Base-by-base conservation (phyloP, 1,284 basidiomycete genomes). In the Hemileia vastatrix region DNA sequence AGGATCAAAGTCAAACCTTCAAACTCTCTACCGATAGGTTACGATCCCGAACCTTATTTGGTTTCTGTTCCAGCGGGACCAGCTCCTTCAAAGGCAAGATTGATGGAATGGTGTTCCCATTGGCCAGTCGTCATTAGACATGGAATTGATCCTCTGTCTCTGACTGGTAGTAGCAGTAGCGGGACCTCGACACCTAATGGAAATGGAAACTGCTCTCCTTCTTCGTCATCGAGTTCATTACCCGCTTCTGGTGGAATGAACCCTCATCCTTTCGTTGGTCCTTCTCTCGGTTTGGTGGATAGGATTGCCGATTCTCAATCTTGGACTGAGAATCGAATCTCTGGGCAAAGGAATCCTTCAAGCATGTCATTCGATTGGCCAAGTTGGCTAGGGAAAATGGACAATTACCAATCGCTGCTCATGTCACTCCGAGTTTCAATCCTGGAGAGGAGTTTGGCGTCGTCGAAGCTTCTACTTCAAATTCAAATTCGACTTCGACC, bases 61-160 rank as follows among this genome's bases (percentile, higher is more conserved):
- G 72, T 82, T 1, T 69, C 78, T 1, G 87, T 95, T 0, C 92
- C 94, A 0, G 77, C 79, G 21, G 80, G 81, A 6, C 80, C 85
- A 4, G 91, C 91, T 0, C 79, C n/a, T n/a, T n/a, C n/a, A n/a
- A n/a, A n/a, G n/a, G n/a, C n/a, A n/a, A n/a, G n/a, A n/a, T n/a
- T n/a, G n/a, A n/a, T n/a, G n/a, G n/a, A n/a, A n/a, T n/a, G n/a
- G n/a, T n/a, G n/a, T n/a, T n/a, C n/a, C n/a, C n/a, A n/a, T n/a
- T n/a, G n/a, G n/a, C n/a, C n/a, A n/a, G n/a, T 71, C 43, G 64
- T 68, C 4, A 65, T 75, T 18, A 62, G 69, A 1, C 68, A 69
- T 40, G 36, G 36, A 40, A 40, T 40, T 6, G 36, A 40, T 40
- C 36, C 36, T 40, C 36, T 40, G 15, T 9, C 36, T 40, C 15